A percentile compares a stretch with the other conserved stretches of the same genome.
phyloP scores from a whole-genome alignment of 345 rosid species.

The Nasturtium officinale region DNA sequence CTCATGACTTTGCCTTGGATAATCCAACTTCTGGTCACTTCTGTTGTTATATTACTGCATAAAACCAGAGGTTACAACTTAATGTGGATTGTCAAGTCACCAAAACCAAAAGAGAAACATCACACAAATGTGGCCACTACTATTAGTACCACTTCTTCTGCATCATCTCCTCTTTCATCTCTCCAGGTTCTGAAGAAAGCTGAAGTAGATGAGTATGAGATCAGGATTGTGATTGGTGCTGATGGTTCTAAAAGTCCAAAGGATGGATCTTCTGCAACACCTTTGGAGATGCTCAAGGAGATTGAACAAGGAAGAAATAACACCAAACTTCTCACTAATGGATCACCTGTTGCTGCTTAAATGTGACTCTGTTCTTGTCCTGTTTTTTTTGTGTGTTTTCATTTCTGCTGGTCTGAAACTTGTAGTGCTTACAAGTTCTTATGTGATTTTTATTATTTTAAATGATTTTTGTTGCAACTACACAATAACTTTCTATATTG shows the following conservation, averaged over 20 bases:
- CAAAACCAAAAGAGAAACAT: slow-evolving; percentile 27
- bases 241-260: slow-evolving; percentile 31
- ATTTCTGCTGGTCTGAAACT: slow-evolving; percentile 22
- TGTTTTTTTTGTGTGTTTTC: slow-evolving; percentile 13
- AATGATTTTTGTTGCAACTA: background rate
- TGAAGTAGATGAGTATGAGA: slow-evolving; percentile 25
- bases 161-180: slow-evolving; percentile 37
- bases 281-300: slow-evolving; percentile 26
- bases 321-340: slow-evolving; percentile 34
- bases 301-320: slow-evolving; percentile 35
- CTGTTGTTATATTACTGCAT: slow-evolving; percentile 17
- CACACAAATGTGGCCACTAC: slow-evolving; percentile 10
- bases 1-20: slow-evolving; percentile 41
- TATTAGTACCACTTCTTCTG: slow-evolving; percentile 1
- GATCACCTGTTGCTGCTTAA: slow-evolving; percentile 25
- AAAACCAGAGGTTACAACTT: slow-evolving; percentile 36
- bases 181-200: slow-evolving; percentile 33
- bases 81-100: slow-evolving; percentile 39
- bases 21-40: slow-evolving; percentile 39
- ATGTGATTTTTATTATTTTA: slow-evolving; percentile 12
- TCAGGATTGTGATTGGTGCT: slow-evolving; percentile 37
- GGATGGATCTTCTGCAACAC: slow-evolving; percentile 22
- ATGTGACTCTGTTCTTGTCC: slow-evolving; percentile 17
- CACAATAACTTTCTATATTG: background rate
- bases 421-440: slow-evolving; percentile 35